phyloP scores from a whole-genome alignment of 1,284 basidiomycete species.

The Grifola frondosa region DNA sequence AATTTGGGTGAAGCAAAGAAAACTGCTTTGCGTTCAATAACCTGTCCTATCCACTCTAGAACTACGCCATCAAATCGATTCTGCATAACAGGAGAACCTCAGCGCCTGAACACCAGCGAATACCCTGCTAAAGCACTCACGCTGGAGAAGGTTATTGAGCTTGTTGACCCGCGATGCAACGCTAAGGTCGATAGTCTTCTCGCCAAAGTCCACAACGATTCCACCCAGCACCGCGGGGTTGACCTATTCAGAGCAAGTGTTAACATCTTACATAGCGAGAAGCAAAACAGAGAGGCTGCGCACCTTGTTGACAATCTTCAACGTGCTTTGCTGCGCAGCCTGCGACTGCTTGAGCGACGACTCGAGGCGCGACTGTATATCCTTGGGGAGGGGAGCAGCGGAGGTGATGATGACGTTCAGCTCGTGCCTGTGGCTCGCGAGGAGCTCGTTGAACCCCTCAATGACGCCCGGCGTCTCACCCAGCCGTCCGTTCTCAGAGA shows the following conservation, averaged over 20 bases:
- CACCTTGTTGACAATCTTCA: conserved; percentile 90
- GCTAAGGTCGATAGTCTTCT: conserved; percentile 96
- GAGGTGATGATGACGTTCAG: conserved; percentile 92
- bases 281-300: conserved; percentile 13
- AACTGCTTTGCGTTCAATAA: too few relatives aligned
- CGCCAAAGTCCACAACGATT: conserved; percentile 94
- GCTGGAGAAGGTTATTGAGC: conserved; percentile 85
- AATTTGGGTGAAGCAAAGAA: too few relatives aligned
- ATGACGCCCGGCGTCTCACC: conserved; percentile 85
- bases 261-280: not conserved
- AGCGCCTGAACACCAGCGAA: too few relatives aligned
- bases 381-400: conserved; percentile 75
- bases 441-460: conserved; percentile 88
- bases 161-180: conserved; percentile 93
- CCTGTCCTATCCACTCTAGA: too few relatives aligned
- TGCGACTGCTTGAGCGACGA: conserved; percentile 81
- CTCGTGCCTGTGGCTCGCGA: conserved; percentile 91
- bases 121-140: too few relatives aligned
- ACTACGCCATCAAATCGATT: too few relatives aligned
- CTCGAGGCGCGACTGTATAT: conserved; percentile 76
- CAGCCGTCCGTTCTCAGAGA: conserved; percentile 94
- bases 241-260: conserved; percentile 50
- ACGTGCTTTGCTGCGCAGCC: conserved; percentile 73
- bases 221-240: conserved; percentile 88
- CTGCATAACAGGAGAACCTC: too few relatives aligned